Evolutionary conservation across 768 basidiomycete genomes (phyloP).

Genomic region (Crepidotus variabilis): DNA sequence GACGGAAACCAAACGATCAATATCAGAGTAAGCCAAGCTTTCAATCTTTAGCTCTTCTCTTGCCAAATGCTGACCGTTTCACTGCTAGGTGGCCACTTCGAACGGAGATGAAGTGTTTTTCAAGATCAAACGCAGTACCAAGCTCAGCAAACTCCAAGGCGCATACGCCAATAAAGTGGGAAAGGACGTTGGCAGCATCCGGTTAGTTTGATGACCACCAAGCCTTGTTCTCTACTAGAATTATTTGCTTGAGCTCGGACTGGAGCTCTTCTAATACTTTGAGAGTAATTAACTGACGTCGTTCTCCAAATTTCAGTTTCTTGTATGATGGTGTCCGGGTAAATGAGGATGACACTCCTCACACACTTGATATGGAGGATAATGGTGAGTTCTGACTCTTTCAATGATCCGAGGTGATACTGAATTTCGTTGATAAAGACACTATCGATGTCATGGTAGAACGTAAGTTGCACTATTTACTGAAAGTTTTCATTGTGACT

Average conservation of each 20-base stretch:
- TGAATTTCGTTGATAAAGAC: slow-evolving; percentile 40
- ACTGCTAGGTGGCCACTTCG: slow-evolving; percentile 63
- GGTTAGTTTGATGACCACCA: slow-evolving; percentile 46
- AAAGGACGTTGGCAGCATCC: slow-evolving; percentile 82
- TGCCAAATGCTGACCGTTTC: background rate
- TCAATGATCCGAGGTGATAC: slow-evolving; percentile 1
- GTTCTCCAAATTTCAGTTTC: slow-evolving; percentile 49
- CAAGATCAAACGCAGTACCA: slow-evolving; percentile 94
- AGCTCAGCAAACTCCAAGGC: slow-evolving; percentile 87
- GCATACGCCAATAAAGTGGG: slow-evolving; percentile 93
- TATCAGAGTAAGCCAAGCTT: slow-evolving; percentile 55
- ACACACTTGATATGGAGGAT: slow-evolving; percentile 84
- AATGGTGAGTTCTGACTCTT: slow-evolving; percentile 49
- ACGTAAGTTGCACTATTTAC: slow-evolving; percentile 51
- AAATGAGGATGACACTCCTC: slow-evolving; percentile 85
- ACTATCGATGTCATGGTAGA: slow-evolving; percentile 97
- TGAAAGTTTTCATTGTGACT: slow-evolving; percentile 10
- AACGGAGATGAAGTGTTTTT: slow-evolving; percentile 90
- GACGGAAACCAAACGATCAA: slow-evolving; percentile 68
- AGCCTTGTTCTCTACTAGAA: background rate
- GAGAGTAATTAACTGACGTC: background rate
- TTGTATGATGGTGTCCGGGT: slow-evolving; percentile 88
- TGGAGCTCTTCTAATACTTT: background rate
- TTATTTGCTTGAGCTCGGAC: slow-evolving; percentile 1
- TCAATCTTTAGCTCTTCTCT: background rate